Evolutionary conservation across 2,329 filamentous ascomycete species (phyloP).

Genomic region (Ophiobolus disseminans): DNA sequence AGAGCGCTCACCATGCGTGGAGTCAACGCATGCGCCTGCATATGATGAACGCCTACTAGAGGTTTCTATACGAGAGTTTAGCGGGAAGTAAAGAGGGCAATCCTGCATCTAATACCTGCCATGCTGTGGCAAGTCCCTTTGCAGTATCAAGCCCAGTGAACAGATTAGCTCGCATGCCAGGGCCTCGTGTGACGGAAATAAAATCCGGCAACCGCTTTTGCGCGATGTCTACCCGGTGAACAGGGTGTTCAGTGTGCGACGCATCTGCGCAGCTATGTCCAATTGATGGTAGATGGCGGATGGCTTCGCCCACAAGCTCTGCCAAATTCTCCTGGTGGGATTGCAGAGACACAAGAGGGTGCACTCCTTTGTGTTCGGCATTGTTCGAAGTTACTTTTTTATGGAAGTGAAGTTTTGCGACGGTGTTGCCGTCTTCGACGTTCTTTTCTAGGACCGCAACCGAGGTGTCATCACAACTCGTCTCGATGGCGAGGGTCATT

Average conservation of each 20-base stretch:
- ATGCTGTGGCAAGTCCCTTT: constrained; percentile 85
- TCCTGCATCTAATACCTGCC: constrained; percentile 58
- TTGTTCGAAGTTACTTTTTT: constrained; percentile 83
- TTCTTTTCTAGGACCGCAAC: constrained; percentile 78
- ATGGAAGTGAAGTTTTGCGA: constrained; percentile 75
- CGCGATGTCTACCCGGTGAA: constrained; percentile 7
- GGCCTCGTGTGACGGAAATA: constrained; percentile 87
- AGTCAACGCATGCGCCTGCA: constrained; percentile 95
- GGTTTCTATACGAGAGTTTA: constrained; percentile 61
- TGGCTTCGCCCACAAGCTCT: constrained; percentile 69
- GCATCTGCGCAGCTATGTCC: neutral
- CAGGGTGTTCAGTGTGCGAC: too few species aligned
- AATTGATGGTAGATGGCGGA: constrained; percentile 60
- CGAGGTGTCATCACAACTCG: constrained; percentile 91
- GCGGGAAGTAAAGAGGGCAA: neutral
- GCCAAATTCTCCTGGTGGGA: constrained; percentile 78
- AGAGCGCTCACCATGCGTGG: constrained; percentile 76
- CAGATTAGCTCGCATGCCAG: constrained; percentile 84
- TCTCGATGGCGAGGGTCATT: constrained; percentile 75
- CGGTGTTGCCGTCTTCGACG: constrained; percentile 7
- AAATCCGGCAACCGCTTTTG: constrained; percentile 70
- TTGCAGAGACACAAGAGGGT: constrained; percentile 76
- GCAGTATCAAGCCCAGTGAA: constrained; percentile 80
- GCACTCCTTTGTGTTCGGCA: constrained; percentile 75
- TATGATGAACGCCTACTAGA: constrained; percentile 88